Evolutionary conservation across 129 eudicot species (phyloP), one percentile per base, ranked within the genome.

Genomic region (Tagetes erecta): DNA sequence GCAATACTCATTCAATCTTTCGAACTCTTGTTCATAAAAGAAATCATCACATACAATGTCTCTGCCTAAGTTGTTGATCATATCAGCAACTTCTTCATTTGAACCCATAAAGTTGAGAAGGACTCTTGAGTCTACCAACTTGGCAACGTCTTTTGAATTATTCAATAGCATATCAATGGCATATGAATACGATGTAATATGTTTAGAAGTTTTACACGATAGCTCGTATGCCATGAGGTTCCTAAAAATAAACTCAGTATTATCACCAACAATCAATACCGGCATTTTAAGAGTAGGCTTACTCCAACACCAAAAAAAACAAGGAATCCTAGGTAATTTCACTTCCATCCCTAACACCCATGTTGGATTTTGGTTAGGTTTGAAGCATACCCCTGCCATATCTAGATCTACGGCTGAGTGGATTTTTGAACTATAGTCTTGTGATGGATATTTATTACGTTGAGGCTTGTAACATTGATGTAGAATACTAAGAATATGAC

Each of bases 101-200:
- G 73, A 39, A 3, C 73, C 56, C 8, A 76, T 20, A 31, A 13
- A 0, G 51, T 76, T 67, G 13, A 6, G 3, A 14, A 76, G 0
- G 13, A 55, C 74, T 52, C 42, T 2, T 8, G 57, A 42, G 0
- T 53, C 41, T 36, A 47, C 66, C 31, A 76, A 47, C 44, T 39
- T 50, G 13, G 6, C 33, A 6, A 76, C 40, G 10, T 76, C 74
- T 6, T 65, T 67, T 31, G 30, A 5, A 30, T 4, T 7, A 13
- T 67, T 41, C 6, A 66, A 7, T 46, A 76, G 8, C 10, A 44
- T 40, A 57, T 76, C 64, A 10, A 76, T 66, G 20, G 64, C 73
- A 35, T 1, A 8, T 1, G 66, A 73, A 64, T 76, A 76, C 0
- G 80, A 66, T 27, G 80, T 53, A 4, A 75, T n/a, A 46, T 75